These are phyloP conservation scores for Immersiporthe knoxdaviesiana DNA, from an alignment of 2,329 filamentous ascomycete genomes.

Conservation along the genomic window DNA sequence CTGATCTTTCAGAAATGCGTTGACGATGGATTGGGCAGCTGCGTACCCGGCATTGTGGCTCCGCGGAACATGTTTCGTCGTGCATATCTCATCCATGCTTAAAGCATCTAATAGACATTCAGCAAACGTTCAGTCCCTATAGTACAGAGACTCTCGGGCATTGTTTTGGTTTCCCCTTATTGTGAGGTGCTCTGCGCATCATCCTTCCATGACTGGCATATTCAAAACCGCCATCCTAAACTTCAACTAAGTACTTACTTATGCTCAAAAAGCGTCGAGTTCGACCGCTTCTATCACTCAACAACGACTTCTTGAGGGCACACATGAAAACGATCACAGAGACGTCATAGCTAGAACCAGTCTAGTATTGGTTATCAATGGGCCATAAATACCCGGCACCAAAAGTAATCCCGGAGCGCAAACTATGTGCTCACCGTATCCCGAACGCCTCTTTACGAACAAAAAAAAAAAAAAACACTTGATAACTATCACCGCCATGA, in stretches of 20 bases:
- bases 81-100: neutral
- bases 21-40: slow-evolving; percentile 4
- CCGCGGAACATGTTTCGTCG: neutral
- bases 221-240: neutral
- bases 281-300: neutral
- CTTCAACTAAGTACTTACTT: neutral
- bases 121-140: neutral
- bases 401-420: neutral
- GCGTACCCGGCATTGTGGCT: neutral
- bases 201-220: neutral
- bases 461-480: neutral
- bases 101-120: neutral
- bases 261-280: neutral
- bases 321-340: neutral
- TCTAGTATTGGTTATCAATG: neutral
- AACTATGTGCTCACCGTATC: neutral
- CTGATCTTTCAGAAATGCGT: neutral
- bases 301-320: too few relatives aligned
- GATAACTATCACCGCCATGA: neutral
- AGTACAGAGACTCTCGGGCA: neutral
- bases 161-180: neutral
- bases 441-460: neutral
- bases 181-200: neutral
- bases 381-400: neutral
- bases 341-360: neutral